Percentiles rank a stretch among this genome's conserved stretches.
phyloP scores from a whole-genome alignment of 1,284 basidiomycete species.

The Ustilago xerochloae region DNA sequence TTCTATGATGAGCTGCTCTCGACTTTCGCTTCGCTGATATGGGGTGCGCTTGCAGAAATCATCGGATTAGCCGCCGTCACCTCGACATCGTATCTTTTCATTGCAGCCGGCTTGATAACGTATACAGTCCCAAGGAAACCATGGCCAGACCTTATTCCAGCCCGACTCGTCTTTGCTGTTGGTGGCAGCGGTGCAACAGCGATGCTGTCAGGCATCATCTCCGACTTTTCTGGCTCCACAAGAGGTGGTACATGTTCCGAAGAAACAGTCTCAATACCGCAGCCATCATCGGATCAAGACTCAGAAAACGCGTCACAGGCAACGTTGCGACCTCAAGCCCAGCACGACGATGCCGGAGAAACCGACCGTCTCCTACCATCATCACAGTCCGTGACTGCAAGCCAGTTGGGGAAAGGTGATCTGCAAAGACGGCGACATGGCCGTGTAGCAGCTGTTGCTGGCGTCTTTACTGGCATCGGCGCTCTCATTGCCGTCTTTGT shows the following conservation, averaged over 20 bases:
- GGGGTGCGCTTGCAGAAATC: conserved; percentile 53
- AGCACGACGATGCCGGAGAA: not conserved
- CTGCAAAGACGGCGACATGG: conserved; percentile 21
- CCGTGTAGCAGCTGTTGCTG: conserved; percentile 46
- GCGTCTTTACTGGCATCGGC: conserved; percentile 50
- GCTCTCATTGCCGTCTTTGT: conserved; percentile 51
- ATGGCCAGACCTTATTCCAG: conserved; percentile 51
- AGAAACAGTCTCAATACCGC: not conserved
- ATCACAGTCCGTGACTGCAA: not conserved
- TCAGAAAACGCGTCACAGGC: conserved; percentile 3
- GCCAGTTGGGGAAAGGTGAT: not conserved
- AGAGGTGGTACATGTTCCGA: not conserved
- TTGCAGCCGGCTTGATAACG: conserved; percentile 35
- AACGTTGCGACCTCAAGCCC: conserved; percentile 5
- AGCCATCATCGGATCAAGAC: not conserved
- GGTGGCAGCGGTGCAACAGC: conserved; percentile 53
- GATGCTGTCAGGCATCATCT: conserved; percentile 50
- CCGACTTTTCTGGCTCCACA: conserved; percentile 22
- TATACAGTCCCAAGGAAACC: conserved; percentile 47
- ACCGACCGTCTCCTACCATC: not conserved
- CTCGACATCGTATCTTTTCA: conserved; percentile 41
- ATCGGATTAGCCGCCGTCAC: conserved; percentile 43
- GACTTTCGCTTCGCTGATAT: conserved; percentile 44
- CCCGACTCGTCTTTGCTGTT: conserved; percentile 54
- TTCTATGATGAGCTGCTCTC: conserved; percentile 59